Evolutionary conservation across 208 protist genomes (phyloP), one percentile per base, ranked within the genome.

Genomic region (Leishmania lainsoni): DNA sequence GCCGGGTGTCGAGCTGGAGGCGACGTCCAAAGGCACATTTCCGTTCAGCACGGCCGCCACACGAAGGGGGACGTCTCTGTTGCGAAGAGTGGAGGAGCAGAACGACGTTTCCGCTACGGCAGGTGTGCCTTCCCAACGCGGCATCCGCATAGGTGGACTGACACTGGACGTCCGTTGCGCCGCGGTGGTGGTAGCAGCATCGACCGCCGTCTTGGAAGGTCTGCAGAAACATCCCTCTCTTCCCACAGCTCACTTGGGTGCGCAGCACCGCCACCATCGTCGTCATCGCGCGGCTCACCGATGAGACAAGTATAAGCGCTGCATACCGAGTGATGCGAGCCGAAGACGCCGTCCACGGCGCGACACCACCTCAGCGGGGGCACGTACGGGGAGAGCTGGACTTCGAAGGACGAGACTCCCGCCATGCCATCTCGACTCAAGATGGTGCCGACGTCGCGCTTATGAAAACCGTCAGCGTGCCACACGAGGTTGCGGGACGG

Each of bases 271-370:
- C 12, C 51, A 12, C 35, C 52, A n/a, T 29, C 48, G 45, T 59
- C 51, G 35, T 29, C 17, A 3, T 58, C 65, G 49, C 54, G 20
- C 29, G n/a, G 52, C 42, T 32, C 29, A 14, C 9, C 61, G 10
- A 73, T 45, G 66, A 39, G n/a, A 77, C 75, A 84, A 58, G 72
- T 74, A 76, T 70, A 68, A 58, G 61, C 85, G 80, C 45, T 49
- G 78, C 58, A 91, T 6, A 86, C 73, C 26, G 35, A 80, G 75
- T 92, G 87, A 17, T 81, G 81, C 1, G 91, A 89, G 69, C 93
- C 93, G 32, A 93, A 76, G 22, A 93, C 42, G 29, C 93, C 93
- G 66, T 96, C 93, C 26, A 87, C 78, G 12, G 81, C 83, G 16
- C 86, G 81, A 26, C 85, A 56, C 90, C 91, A 96, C 29, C 78